phyloP scores from a whole-genome alignment of 495 filamentous ascomycete species.

The Podospora australis region DNA sequence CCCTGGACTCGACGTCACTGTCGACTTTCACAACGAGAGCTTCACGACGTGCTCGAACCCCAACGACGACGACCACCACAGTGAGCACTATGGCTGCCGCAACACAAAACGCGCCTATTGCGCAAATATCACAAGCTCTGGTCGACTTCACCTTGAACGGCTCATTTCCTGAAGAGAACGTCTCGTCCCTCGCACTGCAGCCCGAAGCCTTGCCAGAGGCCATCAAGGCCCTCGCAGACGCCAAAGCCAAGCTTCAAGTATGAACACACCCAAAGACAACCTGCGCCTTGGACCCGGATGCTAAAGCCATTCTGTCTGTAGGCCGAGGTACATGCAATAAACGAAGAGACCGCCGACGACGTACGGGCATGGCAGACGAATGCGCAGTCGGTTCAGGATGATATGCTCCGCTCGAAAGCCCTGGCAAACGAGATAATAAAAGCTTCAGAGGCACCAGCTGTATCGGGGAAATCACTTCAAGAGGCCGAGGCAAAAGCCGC shows the following conservation, averaged over 20 bases:
- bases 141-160: conserved; percentile 67
- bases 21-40: not conserved
- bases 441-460: conserved; percentile 58
- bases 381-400: conserved; percentile 73
- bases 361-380: conserved; percentile 79
- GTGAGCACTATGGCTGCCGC: conserved; percentile 14
- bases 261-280: conserved; percentile 2
- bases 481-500: conserved; percentile 64
- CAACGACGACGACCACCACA: not conserved
- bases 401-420: conserved; percentile 65
- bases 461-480: conserved; percentile 50
- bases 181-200: conserved; percentile 58
- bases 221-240: conserved; percentile 56
- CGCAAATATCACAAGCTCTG: conserved; percentile 55
- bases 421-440: conserved; percentile 70
- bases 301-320: conserved; percentile 24
- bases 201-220: conserved; percentile 53
- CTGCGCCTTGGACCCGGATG: not conserved
- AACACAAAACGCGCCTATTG: conserved; percentile 2
- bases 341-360: conserved; percentile 66
- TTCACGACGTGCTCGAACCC: too few relatives aligned
- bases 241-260: conserved; percentile 66
- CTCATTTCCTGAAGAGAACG: conserved; percentile 66
- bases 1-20: conserved; percentile 4
- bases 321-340: conserved; percentile 65